A percentile compares a stretch with the other conserved stretches of the same genome.
phyloP scores from a whole-genome alignment of 2,329 filamentous ascomycete species.

The Sarocladium brachiariae region DNA sequence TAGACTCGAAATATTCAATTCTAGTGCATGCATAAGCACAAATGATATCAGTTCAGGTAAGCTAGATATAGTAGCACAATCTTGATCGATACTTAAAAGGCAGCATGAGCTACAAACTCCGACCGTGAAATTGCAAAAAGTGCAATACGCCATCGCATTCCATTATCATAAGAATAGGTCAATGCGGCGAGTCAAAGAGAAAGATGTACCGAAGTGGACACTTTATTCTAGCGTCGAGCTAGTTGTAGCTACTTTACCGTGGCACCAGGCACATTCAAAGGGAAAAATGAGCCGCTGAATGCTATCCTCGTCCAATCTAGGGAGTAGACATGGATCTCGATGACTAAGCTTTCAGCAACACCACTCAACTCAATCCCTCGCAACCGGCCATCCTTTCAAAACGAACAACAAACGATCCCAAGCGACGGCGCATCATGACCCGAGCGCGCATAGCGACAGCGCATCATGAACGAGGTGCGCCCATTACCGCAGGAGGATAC shows the following conservation, averaged over 20 bases:
- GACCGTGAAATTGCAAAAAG: no score
- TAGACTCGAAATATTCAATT: no score
- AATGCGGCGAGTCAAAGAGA: no score
- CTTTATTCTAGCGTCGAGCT: neutral
- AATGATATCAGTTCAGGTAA: neutral
- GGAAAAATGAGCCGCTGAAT: no score
- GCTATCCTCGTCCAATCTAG: no score
- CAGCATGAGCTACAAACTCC: no score
- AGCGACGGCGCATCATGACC: constrained; percentile 9
- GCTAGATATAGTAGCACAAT: no score
- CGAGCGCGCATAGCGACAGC: constrained; percentile 8
- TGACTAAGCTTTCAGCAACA: constrained; percentile 7
- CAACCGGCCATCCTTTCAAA: constrained; percentile 6
- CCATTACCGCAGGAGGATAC: constrained; percentile 5
- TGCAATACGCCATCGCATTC: no score
- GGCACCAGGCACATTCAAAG: no score
- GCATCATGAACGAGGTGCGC: constrained; percentile 10
- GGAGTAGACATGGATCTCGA: no score
- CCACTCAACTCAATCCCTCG: neutral
- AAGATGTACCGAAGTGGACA: neutral
- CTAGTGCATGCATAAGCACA: neutral
- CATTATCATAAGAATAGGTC: neutral
- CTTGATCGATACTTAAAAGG: no score
- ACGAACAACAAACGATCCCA: constrained; percentile 6
- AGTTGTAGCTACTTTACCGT: no score